These are phyloP conservation scores for Tolypocladium ovalisporum DNA, from an alignment of 2,329 filamentous ascomycete species.

Conservation along the genomic window DNA sequence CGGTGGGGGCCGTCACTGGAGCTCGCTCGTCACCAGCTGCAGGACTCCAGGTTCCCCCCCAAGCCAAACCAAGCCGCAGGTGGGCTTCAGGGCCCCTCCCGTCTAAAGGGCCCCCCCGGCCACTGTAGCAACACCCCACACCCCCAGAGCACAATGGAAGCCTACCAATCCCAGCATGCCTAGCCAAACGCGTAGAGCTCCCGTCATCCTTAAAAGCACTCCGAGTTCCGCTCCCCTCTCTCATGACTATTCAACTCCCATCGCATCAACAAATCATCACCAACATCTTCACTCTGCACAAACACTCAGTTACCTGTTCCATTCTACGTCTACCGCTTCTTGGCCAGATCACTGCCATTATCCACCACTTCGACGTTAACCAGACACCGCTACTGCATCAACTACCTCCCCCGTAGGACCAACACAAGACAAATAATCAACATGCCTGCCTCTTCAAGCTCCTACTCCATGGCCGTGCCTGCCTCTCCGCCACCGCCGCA, in stretches of 20 bases:
- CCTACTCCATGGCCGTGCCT: slow-evolving; percentile 23
- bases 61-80: neutral
- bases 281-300: neutral
- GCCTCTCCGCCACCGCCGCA: slow-evolving; percentile 27
- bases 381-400: neutral
- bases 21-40: neutral
- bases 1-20: neutral
- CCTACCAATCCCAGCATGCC: neutral
- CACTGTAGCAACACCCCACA: neutral
- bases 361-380: no score
- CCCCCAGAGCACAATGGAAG: neutral
- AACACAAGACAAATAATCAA: slow-evolving; percentile 4
- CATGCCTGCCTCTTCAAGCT: slow-evolving; percentile 30
- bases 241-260: neutral
- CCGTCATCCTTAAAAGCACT: slow-evolving; percentile 14
- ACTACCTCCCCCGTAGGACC: neutral
- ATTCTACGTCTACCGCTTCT: neutral
- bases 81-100: neutral
- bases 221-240: slow-evolving; percentile 6
- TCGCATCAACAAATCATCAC: neutral
- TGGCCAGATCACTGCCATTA: neutral
- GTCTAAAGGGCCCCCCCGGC: neutral
- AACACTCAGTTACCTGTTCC: neutral
- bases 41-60: neutral
- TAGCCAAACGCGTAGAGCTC: no score